These are phyloP conservation scores for Vitis hybrid DNA, from an alignment of 177 flowering plant genomes.

Conservation along the genomic window DNA sequence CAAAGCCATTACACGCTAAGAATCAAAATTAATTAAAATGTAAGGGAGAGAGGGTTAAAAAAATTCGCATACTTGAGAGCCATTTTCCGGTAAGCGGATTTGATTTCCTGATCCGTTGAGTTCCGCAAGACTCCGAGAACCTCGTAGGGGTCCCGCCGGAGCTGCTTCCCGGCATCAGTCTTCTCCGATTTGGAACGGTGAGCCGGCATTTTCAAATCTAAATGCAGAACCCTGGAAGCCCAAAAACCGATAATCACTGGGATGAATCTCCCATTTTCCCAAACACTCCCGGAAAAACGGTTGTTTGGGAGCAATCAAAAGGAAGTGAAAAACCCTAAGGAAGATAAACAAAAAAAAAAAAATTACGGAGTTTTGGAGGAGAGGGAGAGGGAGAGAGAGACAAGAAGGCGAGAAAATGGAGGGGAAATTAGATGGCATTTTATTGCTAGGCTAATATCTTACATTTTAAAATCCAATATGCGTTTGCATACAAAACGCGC, in stretches of 20 bases:
- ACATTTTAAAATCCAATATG: not conserved
- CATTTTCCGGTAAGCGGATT: slow-evolving; percentile 81
- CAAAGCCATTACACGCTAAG: not conserved
- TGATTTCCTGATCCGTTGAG: slow-evolving; percentile 92
- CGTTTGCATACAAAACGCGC: not conserved
- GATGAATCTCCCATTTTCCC: too few relatives aligned
- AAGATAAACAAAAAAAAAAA: slow-evolving; percentile 3
- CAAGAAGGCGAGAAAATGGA: slow-evolving; percentile 27
- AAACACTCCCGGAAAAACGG: not conserved
- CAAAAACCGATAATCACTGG: not conserved
- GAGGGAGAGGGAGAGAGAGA: slow-evolving; percentile 14
- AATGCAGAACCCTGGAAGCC: slow-evolving; percentile 32
- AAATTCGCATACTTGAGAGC: slow-evolving; percentile 73
- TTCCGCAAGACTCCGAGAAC: slow-evolving; percentile 73
- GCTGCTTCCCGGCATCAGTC: slow-evolving; percentile 40
- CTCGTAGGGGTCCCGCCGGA: slow-evolving; percentile 84
- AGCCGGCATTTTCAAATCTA: slow-evolving; percentile 48
- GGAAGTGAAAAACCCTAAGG: slow-evolving; percentile 6
- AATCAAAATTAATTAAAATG: not conserved
- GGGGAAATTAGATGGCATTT: slow-evolving; percentile 34
- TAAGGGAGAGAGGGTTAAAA: not conserved
- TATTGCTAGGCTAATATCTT: not conserved
- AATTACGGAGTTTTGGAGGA: slow-evolving; percentile 18
- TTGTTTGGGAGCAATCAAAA: too few relatives aligned
- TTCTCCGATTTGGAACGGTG: slow-evolving; percentile 59